Base-by-base conservation (phyloP, 1,284 basidiomycete species). In the Ustilago shanxiensis region DNA sequence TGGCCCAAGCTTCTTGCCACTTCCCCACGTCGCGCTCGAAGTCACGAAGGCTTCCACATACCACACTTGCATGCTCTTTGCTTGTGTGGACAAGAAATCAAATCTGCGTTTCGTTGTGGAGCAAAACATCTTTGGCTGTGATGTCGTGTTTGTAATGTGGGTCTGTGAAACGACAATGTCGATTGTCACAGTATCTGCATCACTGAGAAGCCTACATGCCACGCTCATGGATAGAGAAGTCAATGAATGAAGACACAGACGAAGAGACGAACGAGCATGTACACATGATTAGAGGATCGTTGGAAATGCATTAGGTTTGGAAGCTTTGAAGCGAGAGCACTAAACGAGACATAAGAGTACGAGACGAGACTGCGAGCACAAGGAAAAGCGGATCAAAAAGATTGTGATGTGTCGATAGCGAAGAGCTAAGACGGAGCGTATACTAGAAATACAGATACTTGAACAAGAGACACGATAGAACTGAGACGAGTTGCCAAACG, bases 391-490 rank as follows among this genome's bases (percentile, higher is more conserved):
- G 31, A 20, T 33, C 31, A 33, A 31, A 31, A 26, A 53, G 51
- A 20, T 24, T 50, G 49, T 50, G 49, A 16, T 11, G n/a, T 35
- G 20, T 35, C 18, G 28, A 20, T 13, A n/a, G 33, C 18, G 18
- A 16, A 24, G 10, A 10, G 9, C 24, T 22, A 52, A 14, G 29
- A 52, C 10, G 16, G 10, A 29, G 28, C 7, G 22, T 3, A 55
- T 24, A 50, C 57, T 59, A 59, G 29, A 54, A 61, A 61, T 61
- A 61, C 60, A 56, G 20, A 18, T 33, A 20, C 7, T n/a, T 44
- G 41, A 37, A 31, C 33, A 31, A 22, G 39, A 11, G 16, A 33
- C 13, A 56, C 33, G 52, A 50, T 18, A 11, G 13, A 52, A 26
- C 26, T 14, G 62, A 16, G 37, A 58, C 45, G 35, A 54, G n/a